These are phyloP conservation scores for Termitomyces titanicus DNA, from an alignment of 768 basidiomycete genomes.

Conservation along the genomic window DNA sequence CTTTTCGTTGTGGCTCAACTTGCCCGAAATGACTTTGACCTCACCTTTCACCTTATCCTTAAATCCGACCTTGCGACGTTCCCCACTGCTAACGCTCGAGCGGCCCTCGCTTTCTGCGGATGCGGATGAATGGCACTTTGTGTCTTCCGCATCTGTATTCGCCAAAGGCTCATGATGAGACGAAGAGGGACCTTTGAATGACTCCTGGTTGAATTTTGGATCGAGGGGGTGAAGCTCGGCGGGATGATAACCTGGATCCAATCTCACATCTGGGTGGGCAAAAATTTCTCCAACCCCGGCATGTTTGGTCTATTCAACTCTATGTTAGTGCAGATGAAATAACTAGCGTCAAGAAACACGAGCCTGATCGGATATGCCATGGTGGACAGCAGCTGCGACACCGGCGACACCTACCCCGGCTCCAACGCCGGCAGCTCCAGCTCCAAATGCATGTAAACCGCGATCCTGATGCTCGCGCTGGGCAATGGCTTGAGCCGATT, in stretches of 20 bases:
- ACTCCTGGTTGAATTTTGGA: background rate
- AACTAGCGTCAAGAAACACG: background rate
- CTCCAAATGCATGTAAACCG: too few species aligned
- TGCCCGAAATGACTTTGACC: constrained; percentile 33
- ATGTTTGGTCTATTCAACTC: background rate
- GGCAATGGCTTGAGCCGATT: too few species aligned
- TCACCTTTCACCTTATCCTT: constrained; percentile 35
- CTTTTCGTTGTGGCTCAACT: constrained; percentile 30
- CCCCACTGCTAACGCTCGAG: background rate
- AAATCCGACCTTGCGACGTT: constrained; percentile 23
- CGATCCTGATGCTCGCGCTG: background rate
- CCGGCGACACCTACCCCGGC: background rate
- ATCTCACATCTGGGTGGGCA: background rate
- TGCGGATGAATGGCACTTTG: background rate
- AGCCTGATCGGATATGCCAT: background rate
- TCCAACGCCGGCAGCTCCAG: background rate
- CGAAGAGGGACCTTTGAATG: background rate
- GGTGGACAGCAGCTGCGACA: background rate
- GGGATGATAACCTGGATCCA: constrained; percentile 5
- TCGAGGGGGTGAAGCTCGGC: constrained; percentile 4
- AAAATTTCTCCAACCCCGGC: background rate
- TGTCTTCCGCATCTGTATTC: background rate
- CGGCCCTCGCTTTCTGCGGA: background rate
- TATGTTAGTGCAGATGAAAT: background rate
- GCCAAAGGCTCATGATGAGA: background rate